A percentile compares a stretch with the other conserved stretches of the same genome.
phyloP scores from a whole-genome alignment of 139 green algal genomes.

The Edaphochlamys debaryana region DNA sequence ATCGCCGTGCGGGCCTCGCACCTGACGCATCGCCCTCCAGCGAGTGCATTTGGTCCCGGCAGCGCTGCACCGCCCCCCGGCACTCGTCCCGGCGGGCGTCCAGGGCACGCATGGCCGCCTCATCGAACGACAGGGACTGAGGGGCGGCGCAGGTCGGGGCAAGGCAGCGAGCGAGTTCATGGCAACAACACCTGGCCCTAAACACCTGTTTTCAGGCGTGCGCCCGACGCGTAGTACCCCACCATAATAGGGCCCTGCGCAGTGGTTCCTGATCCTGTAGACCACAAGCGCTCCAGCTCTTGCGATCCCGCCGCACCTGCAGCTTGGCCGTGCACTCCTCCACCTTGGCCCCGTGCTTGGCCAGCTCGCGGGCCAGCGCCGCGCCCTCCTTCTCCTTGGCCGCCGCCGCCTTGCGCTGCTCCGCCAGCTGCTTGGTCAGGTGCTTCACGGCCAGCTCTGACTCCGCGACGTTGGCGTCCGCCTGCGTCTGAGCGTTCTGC shows the following conservation, averaged over 20 bases:
- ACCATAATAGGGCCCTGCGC: no score
- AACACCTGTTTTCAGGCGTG: no score
- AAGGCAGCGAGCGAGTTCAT: no score
- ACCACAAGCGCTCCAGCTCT: no score
- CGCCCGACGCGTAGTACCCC: no score
- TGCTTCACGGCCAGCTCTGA: slow-evolving; percentile 80
- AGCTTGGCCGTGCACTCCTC: slow-evolving; percentile 46
- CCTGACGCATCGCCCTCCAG: slow-evolving; percentile 65
- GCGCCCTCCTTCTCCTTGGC: slow-evolving; percentile 84
- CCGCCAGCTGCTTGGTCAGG: slow-evolving; percentile 83
- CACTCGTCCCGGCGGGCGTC: slow-evolving; percentile 58
- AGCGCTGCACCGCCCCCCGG: slow-evolving; percentile 43
- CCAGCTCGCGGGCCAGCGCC: slow-evolving; percentile 69
- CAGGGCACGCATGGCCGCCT: slow-evolving; percentile 52
- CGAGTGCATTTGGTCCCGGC: slow-evolving; percentile 66
- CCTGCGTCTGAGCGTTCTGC: slow-evolving; percentile 58
- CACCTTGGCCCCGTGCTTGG: slow-evolving; percentile 62
- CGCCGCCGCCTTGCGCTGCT: slow-evolving; percentile 72
- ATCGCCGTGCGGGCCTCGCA: no score
- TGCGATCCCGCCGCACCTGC: slow-evolving; percentile 52
- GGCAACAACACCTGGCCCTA: no score
- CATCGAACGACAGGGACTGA: slow-evolving; percentile 61
- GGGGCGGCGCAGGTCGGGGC: no score
- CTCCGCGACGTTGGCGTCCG: slow-evolving; percentile 55
- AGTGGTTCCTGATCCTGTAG: no score